phyloP scores from a whole-genome alignment of 768 basidiomycete genomes.

The Russula lepida region DNA sequence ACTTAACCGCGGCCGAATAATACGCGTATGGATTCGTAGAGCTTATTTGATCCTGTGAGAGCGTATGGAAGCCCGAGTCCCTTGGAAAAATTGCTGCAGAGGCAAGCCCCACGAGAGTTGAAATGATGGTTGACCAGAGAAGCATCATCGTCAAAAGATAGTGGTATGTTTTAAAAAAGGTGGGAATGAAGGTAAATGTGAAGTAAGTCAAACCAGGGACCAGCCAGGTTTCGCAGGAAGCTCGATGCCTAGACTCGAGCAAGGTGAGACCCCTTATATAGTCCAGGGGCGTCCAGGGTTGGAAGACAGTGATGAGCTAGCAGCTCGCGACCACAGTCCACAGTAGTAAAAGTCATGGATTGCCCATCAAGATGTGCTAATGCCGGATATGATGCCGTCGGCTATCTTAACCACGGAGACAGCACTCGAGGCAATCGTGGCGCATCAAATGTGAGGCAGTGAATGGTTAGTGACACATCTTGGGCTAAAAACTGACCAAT shows the following conservation, averaged over 20 bases:
- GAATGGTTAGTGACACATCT: neutral
- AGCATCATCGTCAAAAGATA: neutral
- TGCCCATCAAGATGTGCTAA: neutral
- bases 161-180: neutral
- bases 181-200: neutral
- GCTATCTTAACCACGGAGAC: neutral
- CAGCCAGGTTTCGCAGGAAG: neutral
- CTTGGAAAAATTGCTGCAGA: neutral
- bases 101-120: neutral
- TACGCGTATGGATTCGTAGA: slow-evolving; percentile 20
- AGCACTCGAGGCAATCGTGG: neutral
- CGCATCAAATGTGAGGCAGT: neutral
- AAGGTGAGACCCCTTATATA: neutral
- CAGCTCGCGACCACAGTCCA: neutral
- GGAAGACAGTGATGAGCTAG: neutral
- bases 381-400: neutral
- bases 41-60: slow-evolving; percentile 28
- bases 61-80: neutral
- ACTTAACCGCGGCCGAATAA: neutral
- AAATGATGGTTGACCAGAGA: neutral
- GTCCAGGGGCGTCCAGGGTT: neutral
- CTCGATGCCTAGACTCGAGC: neutral
- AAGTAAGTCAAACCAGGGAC: neutral
- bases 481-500: neutral
- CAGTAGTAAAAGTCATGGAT: no score